Percentiles rank a stretch among this genome's conserved stretches.
These are phyloP conservation scores for Adansonia grandidieri DNA, from an alignment of 441 rosid genomes.

Conservation along the genomic window DNA sequence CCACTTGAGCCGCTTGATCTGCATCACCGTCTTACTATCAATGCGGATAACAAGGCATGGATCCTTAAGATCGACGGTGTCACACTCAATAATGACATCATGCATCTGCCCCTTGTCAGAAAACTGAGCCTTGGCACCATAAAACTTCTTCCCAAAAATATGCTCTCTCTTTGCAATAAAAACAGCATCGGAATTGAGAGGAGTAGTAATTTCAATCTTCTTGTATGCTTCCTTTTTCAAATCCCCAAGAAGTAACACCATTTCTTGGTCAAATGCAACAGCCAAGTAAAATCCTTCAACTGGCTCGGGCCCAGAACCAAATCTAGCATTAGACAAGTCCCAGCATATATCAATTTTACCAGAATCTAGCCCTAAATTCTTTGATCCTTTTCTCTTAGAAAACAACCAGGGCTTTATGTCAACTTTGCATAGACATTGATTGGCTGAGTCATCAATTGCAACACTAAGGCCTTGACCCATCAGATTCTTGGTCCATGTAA, in stretches of 20 bases:
- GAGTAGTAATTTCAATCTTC: conserved; percentile 51
- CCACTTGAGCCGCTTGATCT: conserved; percentile 84
- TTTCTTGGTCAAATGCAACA: conserved; percentile 64
- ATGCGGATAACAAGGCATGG: conserved; percentile 79
- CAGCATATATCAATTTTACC: conserved; percentile 63
- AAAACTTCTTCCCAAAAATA: conserved; percentile 78
- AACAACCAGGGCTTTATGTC: conserved; percentile 94
- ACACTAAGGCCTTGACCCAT: conserved; percentile 86
- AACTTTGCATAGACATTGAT: conserved; percentile 70
- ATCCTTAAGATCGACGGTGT: conserved; percentile 59
- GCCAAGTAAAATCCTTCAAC: conserved; percentile 68
- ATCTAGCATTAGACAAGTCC: conserved; percentile 79
- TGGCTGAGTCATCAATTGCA: conserved; percentile 64
- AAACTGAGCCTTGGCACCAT: conserved; percentile 75
- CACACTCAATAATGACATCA: conserved; percentile 78
- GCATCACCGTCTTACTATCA: conserved; percentile 73
- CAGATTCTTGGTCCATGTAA: conserved; percentile 84
- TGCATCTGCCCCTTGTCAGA: conserved; percentile 62
- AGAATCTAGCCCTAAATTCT: conserved; percentile 63
- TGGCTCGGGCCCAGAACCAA: conserved; percentile 86
- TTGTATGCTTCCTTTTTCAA: conserved; percentile 75
- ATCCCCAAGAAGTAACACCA: conserved; percentile 79
- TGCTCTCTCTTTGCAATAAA: conserved; percentile 79
- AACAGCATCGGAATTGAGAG: conserved; percentile 45
- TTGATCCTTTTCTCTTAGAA: conserved; percentile 87